A percentile compares a stretch with the other conserved stretches of the same genome.
Conservation (phyloP, 768 basidiomycete genomes). For the Collybia mongolica region DNA sequence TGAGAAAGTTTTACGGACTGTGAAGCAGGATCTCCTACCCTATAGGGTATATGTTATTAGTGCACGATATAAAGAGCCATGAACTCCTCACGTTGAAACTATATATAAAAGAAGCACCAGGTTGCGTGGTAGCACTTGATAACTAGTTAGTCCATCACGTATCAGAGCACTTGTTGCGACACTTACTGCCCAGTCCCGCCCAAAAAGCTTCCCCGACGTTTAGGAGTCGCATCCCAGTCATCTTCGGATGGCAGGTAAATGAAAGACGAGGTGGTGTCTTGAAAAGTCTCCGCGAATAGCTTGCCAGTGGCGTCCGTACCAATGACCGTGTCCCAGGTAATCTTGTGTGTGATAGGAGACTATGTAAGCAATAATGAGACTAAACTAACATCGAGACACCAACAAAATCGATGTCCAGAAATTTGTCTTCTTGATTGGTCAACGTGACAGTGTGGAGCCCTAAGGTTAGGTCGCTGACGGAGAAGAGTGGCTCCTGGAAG, state of each 20-base stretch:
- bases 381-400: conserved; percentile 11
- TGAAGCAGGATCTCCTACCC: too few relatives aligned
- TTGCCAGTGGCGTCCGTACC: conserved; percentile 20
- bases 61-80: too few relatives aligned
- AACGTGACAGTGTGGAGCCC: conserved; percentile 37
- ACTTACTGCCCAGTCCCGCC: conserved; percentile 42
- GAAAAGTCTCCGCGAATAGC: conserved; percentile 22
- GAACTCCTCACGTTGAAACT: too few relatives aligned
- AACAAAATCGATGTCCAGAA: conserved; percentile 51
- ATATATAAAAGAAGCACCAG: too few relatives aligned
- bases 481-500: conserved; percentile 45
- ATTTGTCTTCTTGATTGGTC: conserved; percentile 22
- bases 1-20: too few relatives aligned
- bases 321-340: conserved; percentile 30
- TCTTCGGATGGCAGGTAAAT: conserved; percentile 26
- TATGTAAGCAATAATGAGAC: background rate
- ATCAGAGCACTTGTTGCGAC: background rate
- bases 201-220: conserved; percentile 31
- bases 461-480: conserved; percentile 26
- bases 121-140: too few relatives aligned
- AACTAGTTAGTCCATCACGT: background rate
- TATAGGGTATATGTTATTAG: too few relatives aligned
- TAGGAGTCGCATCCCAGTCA: conserved; percentile 32
- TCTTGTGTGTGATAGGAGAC: conserved; percentile 13
- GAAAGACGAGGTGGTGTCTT: conserved; percentile 37